phyloP scores from a whole-genome alignment of 169 alveolate species.

The Plasmodium billcollinsi region DNA sequence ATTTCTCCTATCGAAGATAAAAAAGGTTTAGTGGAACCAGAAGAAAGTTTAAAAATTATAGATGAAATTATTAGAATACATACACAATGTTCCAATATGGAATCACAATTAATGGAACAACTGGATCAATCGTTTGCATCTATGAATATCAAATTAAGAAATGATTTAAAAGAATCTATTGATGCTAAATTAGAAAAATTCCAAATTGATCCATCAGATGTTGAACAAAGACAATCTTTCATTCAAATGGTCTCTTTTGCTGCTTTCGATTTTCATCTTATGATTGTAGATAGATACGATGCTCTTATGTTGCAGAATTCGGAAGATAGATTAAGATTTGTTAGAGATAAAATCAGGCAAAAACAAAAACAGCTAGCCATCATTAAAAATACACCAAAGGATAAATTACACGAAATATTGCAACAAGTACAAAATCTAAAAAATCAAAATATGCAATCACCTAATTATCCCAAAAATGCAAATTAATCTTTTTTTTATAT shows the following conservation, averaged over 20 bases:
- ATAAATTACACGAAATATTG: slow-evolving; percentile 81
- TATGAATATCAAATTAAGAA: slow-evolving; percentile 81
- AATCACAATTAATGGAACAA: slow-evolving; percentile 85
- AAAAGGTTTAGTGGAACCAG: slow-evolving; percentile 79
- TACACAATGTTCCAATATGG: slow-evolving; percentile 80
- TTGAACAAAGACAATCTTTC: slow-evolving; percentile 83
- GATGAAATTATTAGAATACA: slow-evolving; percentile 84
- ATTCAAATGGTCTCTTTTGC: slow-evolving; percentile 86
- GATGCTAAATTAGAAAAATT: slow-evolving; percentile 83
- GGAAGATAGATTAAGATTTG: slow-evolving; percentile 83
- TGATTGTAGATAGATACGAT: slow-evolving; percentile 85
- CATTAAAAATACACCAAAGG: slow-evolving; percentile 86
- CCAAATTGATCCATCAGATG: slow-evolving; percentile 79
- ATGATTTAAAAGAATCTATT: slow-evolving; percentile 81
- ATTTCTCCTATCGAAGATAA: slow-evolving; percentile 85
- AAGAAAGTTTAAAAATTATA: slow-evolving; percentile 82
- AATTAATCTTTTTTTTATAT: no score
- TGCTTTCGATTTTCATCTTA: slow-evolving; percentile 87
- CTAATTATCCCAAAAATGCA: slow-evolving; percentile 15
- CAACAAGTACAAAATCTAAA: slow-evolving; percentile 80
- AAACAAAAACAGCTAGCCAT: slow-evolving; percentile 85
- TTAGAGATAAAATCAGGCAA: slow-evolving; percentile 82
- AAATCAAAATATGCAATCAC: slow-evolving; percentile 32
- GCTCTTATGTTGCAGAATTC: slow-evolving; percentile 85
- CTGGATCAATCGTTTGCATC: slow-evolving; percentile 85